These are phyloP conservation scores for Madurella fahalii DNA, from an alignment of 2,329 filamentous ascomycete genomes.

Conservation along the genomic window DNA sequence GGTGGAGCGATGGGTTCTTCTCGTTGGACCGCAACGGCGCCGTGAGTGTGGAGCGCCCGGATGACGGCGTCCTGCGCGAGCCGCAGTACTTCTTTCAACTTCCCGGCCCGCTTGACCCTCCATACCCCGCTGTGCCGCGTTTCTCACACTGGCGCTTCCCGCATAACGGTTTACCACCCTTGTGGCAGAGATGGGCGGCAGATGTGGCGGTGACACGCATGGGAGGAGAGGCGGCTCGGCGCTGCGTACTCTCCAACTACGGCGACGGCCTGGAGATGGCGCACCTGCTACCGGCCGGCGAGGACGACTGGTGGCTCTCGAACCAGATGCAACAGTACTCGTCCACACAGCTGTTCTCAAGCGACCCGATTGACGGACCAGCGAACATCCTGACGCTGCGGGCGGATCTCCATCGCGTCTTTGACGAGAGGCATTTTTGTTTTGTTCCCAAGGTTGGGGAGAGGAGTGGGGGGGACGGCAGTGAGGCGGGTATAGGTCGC, in stretches of 20 bases:
- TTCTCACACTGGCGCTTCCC: slow-evolving; percentile 1
- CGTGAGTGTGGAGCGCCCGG: not conserved
- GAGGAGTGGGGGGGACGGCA: not conserved
- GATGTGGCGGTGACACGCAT: not conserved
- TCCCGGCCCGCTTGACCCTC: not conserved
- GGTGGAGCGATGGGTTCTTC: slow-evolving; percentile 9
- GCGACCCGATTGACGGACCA: slow-evolving; percentile 1
- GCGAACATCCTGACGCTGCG: not conserved
- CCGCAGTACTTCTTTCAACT: no score
- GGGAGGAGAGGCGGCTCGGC: not conserved
- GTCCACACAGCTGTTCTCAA: not conserved
- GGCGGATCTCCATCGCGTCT: slow-evolving; percentile 1
- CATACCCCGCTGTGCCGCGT: not conserved
- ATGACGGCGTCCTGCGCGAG: no score
- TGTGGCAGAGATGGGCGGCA: slow-evolving; percentile 1
- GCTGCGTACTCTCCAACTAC: slow-evolving; percentile 1
- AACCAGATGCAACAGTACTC: not conserved
- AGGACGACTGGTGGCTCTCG: not conserved
- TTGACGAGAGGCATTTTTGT: slow-evolving; percentile 2
- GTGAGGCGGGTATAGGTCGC: not conserved
- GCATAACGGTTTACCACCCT: not conserved
- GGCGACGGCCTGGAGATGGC: slow-evolving; percentile 3
- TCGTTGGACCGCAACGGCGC: not conserved
- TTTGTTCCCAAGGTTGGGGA: slow-evolving; percentile 3
- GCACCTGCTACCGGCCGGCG: not conserved